These are phyloP conservation scores for Zygotorulaspora danielsina DNA, from an alignment of 805 yeast genomes.

Conservation along the genomic window DNA sequence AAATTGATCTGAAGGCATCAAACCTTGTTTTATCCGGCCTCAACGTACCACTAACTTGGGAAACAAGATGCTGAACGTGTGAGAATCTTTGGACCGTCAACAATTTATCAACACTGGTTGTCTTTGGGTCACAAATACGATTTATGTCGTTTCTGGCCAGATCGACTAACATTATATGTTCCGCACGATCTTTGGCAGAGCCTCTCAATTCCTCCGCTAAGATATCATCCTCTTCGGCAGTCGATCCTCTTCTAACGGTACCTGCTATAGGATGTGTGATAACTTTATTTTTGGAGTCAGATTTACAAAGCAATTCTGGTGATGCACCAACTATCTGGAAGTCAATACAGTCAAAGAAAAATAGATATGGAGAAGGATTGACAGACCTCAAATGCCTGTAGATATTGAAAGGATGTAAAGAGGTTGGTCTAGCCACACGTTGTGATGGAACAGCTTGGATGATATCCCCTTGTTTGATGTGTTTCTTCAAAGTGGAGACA, in stretches of 20 bases:
- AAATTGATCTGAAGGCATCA: conserved; percentile 95
- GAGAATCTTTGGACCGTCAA: conserved; percentile 89
- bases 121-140: conserved; percentile 82
- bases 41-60: conserved; percentile 89
- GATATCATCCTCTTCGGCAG: conserved; percentile 85
- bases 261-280: conserved; percentile 99
- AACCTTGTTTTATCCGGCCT: conserved; percentile 81
- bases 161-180: conserved; percentile 98
- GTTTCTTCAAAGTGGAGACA: conserved; percentile 69
- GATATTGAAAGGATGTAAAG: conserved; percentile 92
- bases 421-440: conserved; percentile 91
- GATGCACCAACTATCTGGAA: conserved; percentile 97
- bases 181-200: conserved; percentile 90
- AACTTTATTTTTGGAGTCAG: conserved; percentile 66
- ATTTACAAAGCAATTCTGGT: conserved; percentile 86
- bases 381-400: conserved; percentile 92
- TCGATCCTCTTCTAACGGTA: conserved; percentile 84
- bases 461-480: conserved; percentile 86
- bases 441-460: conserved; percentile 99
- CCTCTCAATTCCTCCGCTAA: conserved; percentile 69
- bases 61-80: conserved; percentile 94
- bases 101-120: conserved; percentile 83
- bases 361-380: conserved; percentile 95
- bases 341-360: conserved; percentile 85
- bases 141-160: conserved; percentile 95